Evolutionary conservation across 805 yeast species (phyloP), one percentile per base, ranked within the genome.

Genomic region (Wilhelminamyces savonicus): DNA sequence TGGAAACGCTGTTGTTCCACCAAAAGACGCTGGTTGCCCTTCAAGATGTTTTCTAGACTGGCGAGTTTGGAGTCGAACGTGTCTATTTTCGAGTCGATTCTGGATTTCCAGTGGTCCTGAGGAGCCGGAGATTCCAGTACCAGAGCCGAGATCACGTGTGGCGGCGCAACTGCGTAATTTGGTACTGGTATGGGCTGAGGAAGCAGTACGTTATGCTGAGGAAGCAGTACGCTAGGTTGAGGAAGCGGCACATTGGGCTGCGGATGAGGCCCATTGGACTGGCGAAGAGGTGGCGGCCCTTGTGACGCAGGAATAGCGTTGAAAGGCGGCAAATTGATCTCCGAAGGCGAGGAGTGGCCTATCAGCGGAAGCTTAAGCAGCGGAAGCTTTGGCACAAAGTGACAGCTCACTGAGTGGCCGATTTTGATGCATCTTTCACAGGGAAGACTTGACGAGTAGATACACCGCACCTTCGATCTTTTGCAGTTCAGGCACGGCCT

Each of bases 401-500:
- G 69, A 43, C 86, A 79, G 26, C 44, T 44, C 12, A 44, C 37
- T 3, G 66, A 69, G 17, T 71, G 59, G 12, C 72, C 72, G 13
- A 59, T 64, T 22, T 66, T 63, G 11, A 59, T 39, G 46, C 87
- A 79, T 33, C 83, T 48, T 37, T 68, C 71, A 48, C 87, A 79
- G 2, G 79, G 78, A 30, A 70, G 52, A 2, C 51, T 40, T 2
- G 56, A 59, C 5, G 57, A 42, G 43, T 75, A 75, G 22, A 65
- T 66, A 42, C 87, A 79, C 49, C 69, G 76, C 16, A 78, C 77
- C 51, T 79, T 79, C 14, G 79, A 63, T 44, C 62, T 62, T 32
- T 82, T 68, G 48, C 87, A 79, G 41, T 66, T 63, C 15, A 73
- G 62, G 49, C 87, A 79, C 3, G 86, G 85, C 44, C 72, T 76